Evolutionary conservation across 192 early-diverging fungal genomes (phyloP), one percentile per base, ranked within the genome.

Genomic region (Endogone sp.): DNA sequence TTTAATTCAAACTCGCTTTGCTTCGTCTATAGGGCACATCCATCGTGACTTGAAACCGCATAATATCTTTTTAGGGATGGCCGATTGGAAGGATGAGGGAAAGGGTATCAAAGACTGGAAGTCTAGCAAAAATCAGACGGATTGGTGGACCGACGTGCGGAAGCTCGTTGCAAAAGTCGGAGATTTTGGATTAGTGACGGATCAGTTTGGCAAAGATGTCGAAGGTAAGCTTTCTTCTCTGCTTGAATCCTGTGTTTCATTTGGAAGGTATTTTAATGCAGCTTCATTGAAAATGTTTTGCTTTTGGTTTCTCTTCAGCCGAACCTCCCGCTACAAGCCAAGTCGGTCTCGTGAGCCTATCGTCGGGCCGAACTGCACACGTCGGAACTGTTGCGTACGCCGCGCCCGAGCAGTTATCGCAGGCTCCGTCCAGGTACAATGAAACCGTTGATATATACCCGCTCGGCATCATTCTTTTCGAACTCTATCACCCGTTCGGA

Each of bases 391-490:
- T 87, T 2, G 91, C 91, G 84, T 94, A 94, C 68, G 92, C 92
- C n/a, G 92, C 92, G 8, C 92, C 92, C 0, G 92, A 94, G 71
- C 92, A 94, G 67, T 73, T 92, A n/a, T 81, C 77, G 22, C 71
- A 68, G 54, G 85, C 71, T 21, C 67, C 76, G 28, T 62, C 65
- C n/a, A 65, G 75, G 10, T 93, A 93, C 65, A 87, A 87, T 68
- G 83, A 91, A 76, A 93, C 92, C 64, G 89, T 87, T 3, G 98
- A 99, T 71, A 94, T 99, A 10, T 99, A 97, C 75, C 95, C 94
- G 4, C 77, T 97, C 11, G 98, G 98, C 3, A 96, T 99, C 54
- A 91, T 99, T 44, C 90, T 99, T 61, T 98, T 97, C 73, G 98
- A 99, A 79, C 79, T 99, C 57, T 90, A 90, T 75, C 91, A 92